Evolutionary conservation across 768 basidiomycete species (phyloP).

Genomic region (Leccinum rimulosum): DNA sequence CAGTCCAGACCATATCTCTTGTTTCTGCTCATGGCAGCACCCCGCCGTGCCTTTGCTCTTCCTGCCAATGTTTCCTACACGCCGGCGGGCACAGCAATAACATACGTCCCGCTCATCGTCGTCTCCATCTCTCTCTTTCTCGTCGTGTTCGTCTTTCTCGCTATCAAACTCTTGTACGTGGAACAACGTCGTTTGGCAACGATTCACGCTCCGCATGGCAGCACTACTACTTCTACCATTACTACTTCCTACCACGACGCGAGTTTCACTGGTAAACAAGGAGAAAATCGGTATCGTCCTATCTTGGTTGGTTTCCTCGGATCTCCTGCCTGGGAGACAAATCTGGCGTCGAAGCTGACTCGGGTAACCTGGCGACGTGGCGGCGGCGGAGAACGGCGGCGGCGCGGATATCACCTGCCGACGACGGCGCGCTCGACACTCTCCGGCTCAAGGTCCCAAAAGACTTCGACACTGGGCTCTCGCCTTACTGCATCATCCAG

Average conservation of each 20-base stretch:
- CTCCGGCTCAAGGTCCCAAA: neutral
- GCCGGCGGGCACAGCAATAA: neutral
- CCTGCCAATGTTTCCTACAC: slow-evolving; percentile 5
- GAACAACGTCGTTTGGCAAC: slow-evolving; percentile 27
- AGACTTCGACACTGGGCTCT: slow-evolving; percentile 3
- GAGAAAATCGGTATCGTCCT: slow-evolving; percentile 4
- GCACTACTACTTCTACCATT: neutral
- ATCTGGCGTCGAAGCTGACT: slow-evolving; percentile 14
- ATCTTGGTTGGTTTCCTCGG: slow-evolving; percentile 31
- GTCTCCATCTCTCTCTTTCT: slow-evolving; percentile 16
- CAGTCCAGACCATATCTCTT: neutral
- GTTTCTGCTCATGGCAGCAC: neutral
- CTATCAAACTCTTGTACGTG: slow-evolving; percentile 28
- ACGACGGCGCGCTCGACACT: slow-evolving; percentile 10
- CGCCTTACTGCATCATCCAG: slow-evolving; percentile 10
- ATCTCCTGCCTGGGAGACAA: slow-evolving; percentile 33
- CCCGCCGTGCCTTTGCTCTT: slow-evolving; percentile 11
- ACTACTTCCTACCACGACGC: neutral
- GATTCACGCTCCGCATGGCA: slow-evolving; percentile 18
- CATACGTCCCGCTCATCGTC: slow-evolving; percentile 13
- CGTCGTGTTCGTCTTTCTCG: slow-evolving; percentile 15
- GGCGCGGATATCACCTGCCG: slow-evolving; percentile 6
- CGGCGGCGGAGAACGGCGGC: neutral
- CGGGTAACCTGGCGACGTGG: slow-evolving; percentile 5
- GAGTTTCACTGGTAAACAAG: slow-evolving; percentile 1